Evolutionary conservation across 148 eudicot species (phyloP).

Genomic region (Vaccinium myrtillus): DNA sequence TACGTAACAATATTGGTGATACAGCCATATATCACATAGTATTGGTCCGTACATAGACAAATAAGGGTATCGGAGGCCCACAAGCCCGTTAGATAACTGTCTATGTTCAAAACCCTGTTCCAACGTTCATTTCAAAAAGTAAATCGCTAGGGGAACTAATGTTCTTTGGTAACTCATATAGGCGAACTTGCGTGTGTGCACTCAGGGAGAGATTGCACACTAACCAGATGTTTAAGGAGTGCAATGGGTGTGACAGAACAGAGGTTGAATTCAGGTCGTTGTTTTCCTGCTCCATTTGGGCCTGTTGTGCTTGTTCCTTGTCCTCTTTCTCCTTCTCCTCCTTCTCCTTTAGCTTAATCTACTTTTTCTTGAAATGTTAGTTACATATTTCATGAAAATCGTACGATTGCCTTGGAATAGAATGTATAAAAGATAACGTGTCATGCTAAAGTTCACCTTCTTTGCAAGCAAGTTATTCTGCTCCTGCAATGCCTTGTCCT

Average conservation of each 20-base stretch:
- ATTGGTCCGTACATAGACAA: no score
- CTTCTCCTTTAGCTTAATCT: slow-evolving; percentile 61
- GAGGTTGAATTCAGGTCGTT: slow-evolving; percentile 33
- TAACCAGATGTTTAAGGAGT: slow-evolving; percentile 39
- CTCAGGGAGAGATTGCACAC: not conserved
- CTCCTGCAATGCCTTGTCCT: slow-evolving; percentile 74
- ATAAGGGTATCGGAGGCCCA: no score
- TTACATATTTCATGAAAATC: not conserved
- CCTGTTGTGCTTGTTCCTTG: slow-evolving; percentile 30
- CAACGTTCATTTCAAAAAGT: no score
- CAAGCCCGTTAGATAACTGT: no score
- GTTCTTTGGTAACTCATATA: not conserved
- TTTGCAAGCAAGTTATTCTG: slow-evolving; percentile 55
- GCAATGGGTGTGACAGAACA: slow-evolving; percentile 32
- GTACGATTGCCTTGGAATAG: not conserved
- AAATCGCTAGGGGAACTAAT: no score
- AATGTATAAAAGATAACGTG: not conserved
- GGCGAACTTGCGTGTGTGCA: no score
- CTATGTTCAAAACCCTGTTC: no score
- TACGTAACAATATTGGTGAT: no score
- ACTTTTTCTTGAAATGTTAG: slow-evolving; percentile 14
- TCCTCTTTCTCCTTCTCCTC: slow-evolving; percentile 41
- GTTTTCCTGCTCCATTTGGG: slow-evolving; percentile 36
- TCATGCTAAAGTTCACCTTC: slow-evolving; percentile 37
- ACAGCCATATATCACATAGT: no score